Conservation (phyloP, 208 protist genomes). For the Acanthamoeba sp. region DNA sequence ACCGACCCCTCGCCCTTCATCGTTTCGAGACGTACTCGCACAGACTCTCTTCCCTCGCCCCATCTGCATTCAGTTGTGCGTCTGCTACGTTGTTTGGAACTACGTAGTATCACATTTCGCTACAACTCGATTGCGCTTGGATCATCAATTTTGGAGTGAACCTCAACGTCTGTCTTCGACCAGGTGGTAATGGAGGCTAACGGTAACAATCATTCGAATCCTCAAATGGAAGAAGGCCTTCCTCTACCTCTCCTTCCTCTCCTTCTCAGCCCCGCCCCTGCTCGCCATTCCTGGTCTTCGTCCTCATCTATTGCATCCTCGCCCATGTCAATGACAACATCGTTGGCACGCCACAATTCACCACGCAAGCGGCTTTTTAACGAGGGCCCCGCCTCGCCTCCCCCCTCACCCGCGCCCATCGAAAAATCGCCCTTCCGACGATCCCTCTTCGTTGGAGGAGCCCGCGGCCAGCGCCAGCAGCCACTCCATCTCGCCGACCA, state of each 20-base stretch:
- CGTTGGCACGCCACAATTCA: background rate
- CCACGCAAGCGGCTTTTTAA: slow-evolving; percentile 7
- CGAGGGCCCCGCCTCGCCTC: background rate
- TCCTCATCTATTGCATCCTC: background rate
- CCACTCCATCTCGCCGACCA: background rate
- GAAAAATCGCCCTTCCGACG: slow-evolving; percentile 14
- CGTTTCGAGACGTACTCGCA: too few species aligned
- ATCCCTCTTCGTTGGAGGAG: background rate
- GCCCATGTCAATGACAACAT: background rate
- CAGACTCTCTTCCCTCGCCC: too few species aligned
- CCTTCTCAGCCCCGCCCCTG: background rate
- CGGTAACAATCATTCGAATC: background rate
- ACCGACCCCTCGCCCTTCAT: too few species aligned
- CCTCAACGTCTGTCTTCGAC: too few species aligned
- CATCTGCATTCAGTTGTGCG: background rate
- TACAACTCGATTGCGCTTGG: too few species aligned
- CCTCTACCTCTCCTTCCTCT: background rate
- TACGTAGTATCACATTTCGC: background rate
- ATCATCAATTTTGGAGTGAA: too few species aligned
- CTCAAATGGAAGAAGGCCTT: background rate
- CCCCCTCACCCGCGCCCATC: background rate
- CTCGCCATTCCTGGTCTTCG: background rate
- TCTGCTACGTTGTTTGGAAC: background rate
- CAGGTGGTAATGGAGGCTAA: background rate
- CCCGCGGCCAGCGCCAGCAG: background rate